Evolutionary conservation across 163 green algal genomes (phyloP).

Genomic region (Coccomyxa subellipsoidea): DNA sequence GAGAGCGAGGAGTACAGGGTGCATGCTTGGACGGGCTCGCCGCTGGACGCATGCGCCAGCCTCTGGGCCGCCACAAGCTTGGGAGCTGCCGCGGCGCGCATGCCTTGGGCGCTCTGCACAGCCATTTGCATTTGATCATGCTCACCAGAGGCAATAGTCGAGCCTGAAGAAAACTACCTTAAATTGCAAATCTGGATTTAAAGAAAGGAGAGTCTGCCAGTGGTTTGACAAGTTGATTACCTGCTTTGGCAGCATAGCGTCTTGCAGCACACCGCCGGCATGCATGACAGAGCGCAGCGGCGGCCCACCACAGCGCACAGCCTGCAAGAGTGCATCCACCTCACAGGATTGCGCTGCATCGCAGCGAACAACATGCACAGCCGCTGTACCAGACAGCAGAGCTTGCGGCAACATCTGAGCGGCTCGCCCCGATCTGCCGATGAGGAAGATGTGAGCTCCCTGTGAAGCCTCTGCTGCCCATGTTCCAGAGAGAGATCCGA

Average conservation of each 20-base stretch:
- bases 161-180: too few relatives aligned
- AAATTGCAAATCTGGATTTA: too few relatives aligned
- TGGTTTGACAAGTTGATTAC: too few relatives aligned
- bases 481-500: conserved; percentile 37
- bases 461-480: not conserved
- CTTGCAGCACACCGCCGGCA: conserved; percentile 60
- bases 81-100: conserved; percentile 33
- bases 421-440: not conserved
- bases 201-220: too few relatives aligned
- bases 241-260: conserved; percentile 38
- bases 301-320: not conserved
- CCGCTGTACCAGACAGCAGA: not conserved
- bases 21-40: not conserved
- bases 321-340: not conserved
- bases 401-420: not conserved
- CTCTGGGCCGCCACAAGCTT: conserved; percentile 28
- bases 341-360: conserved; percentile 27
- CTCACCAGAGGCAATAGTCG: too few relatives aligned
- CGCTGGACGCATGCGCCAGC: conserved; percentile 27
- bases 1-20: conserved; percentile 45
- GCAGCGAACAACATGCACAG: conserved; percentile 24
- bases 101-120: not conserved
- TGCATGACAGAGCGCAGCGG: conserved; percentile 47
- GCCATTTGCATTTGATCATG: not conserved
- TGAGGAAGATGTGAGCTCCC: not conserved